Conservation (phyloP, 352 stramenopile genomes). For the Pythium rishiriense region DNA sequence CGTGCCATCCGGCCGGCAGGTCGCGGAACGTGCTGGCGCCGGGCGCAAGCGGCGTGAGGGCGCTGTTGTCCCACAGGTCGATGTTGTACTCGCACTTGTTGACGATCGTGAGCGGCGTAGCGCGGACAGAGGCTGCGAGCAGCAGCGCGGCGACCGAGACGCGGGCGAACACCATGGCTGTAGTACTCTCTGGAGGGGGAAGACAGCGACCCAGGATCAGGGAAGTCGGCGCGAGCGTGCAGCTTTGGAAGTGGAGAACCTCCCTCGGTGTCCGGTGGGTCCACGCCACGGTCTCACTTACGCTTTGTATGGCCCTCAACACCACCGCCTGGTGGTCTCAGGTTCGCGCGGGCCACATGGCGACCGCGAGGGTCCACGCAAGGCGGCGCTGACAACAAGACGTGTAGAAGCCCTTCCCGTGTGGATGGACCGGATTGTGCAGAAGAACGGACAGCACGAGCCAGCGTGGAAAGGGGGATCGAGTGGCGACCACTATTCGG, state of each 20-base stretch:
- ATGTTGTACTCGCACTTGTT: slow-evolving; percentile 52
- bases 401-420: background rate
- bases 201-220: too few relatives aligned
- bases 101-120: slow-evolving; percentile 38
- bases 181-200: too few relatives aligned
- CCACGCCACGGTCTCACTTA: too few relatives aligned
- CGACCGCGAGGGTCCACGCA: background rate
- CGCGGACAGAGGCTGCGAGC: slow-evolving; percentile 24
- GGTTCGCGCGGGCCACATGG: background rate
- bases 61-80: slow-evolving; percentile 49
- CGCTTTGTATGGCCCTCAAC: too few relatives aligned
- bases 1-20: slow-evolving; percentile 12
- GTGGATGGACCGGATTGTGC: background rate
- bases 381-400: background rate
- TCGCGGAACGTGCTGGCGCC: slow-evolving; percentile 37
- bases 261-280: too few relatives aligned
- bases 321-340: too few relatives aligned
- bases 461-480: too few relatives aligned
- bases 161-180: slow-evolving; percentile 6
- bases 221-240: background rate
- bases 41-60: slow-evolving; percentile 35
- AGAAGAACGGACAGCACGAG: background rate
- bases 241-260: background rate
- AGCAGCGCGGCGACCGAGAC: slow-evolving; percentile 27
- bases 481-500: background rate